phyloP scores from a whole-genome alignment of 2,329 filamentous ascomycete species.

The Orbilia quercus region DNA sequence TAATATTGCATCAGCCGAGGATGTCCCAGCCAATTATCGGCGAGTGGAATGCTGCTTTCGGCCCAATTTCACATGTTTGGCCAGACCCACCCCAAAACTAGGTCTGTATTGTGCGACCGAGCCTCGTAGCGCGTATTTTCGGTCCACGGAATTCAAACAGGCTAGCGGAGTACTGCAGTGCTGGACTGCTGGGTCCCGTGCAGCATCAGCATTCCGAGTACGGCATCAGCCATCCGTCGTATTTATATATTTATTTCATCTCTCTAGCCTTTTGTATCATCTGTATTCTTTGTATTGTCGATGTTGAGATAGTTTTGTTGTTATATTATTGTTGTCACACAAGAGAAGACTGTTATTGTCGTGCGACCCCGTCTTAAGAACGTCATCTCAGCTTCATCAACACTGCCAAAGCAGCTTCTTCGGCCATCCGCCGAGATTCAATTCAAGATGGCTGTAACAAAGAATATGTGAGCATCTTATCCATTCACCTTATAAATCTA shows the following conservation, averaged over 20 bases:
- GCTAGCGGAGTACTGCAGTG: no score
- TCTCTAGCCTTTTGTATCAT: not conserved
- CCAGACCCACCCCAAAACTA: no score
- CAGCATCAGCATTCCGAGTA: constrained; percentile 16
- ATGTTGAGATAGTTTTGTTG: no score
- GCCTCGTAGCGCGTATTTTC: constrained; percentile 52
- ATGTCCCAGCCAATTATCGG: no score
- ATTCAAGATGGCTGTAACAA: constrained; percentile 41
- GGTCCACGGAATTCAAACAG: constrained; percentile 14
- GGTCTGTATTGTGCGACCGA: constrained; percentile 41
- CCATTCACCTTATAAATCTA: not conserved
- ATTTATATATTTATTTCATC: constrained; percentile 4
- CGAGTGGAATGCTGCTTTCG: no score
- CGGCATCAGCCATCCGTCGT: constrained; percentile 7
- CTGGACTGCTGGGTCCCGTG: no score
- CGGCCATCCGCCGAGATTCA: not conserved
- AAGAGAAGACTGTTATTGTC: constrained; percentile 5
- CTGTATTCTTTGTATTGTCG: no score
- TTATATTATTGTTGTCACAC: no score
- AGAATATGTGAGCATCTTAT: constrained; percentile 33
- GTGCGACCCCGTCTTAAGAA: constrained; percentile 9
- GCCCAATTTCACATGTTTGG: no score
- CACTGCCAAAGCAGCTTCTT: constrained; percentile 3
- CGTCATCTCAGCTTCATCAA: constrained; percentile 42
- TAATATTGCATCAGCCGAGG: no score